Conservation (phyloP, 106 monocot genomes). For the Dendrobium huoshanense region DNA sequence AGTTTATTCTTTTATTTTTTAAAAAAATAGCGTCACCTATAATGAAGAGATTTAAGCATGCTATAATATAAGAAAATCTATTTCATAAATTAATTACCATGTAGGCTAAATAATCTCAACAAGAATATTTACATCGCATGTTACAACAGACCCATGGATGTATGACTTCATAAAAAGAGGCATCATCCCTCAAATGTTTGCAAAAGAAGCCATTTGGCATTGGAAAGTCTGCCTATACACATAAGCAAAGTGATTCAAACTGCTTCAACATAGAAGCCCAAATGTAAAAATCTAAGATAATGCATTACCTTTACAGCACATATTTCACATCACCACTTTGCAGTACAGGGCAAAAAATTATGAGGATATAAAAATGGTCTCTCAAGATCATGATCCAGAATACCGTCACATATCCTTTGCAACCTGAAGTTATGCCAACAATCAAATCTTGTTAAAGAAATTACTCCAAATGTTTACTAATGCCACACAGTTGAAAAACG, state of each 20-base stretch:
- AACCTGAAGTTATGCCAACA: neutral
- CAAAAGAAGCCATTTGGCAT: neutral
- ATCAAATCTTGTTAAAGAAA: neutral
- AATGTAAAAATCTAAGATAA: too few species aligned
- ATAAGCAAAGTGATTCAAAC: too few species aligned
- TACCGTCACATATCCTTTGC: neutral
- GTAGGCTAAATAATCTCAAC: neutral
- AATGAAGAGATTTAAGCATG: neutral
- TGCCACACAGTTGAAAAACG: neutral
- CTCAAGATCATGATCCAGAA: neutral
- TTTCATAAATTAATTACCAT: neutral
- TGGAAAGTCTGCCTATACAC: neutral
- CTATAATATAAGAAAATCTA: neutral
- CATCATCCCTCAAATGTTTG: neutral
- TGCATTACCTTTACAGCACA: too few species aligned
- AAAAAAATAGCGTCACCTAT: neutral
- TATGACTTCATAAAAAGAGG: neutral
- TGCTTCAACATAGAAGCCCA: too few species aligned
- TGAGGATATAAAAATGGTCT: too few species aligned
- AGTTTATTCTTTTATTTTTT: neutral
- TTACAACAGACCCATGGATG: neutral
- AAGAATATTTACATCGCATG: constrained; percentile 3
- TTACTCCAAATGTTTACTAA: neutral
- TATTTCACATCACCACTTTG: neutral
- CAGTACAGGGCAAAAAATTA: neutral